Conservation (phyloP, 1,284 basidiomycete species). For the Inonotus hispidus region DNA sequence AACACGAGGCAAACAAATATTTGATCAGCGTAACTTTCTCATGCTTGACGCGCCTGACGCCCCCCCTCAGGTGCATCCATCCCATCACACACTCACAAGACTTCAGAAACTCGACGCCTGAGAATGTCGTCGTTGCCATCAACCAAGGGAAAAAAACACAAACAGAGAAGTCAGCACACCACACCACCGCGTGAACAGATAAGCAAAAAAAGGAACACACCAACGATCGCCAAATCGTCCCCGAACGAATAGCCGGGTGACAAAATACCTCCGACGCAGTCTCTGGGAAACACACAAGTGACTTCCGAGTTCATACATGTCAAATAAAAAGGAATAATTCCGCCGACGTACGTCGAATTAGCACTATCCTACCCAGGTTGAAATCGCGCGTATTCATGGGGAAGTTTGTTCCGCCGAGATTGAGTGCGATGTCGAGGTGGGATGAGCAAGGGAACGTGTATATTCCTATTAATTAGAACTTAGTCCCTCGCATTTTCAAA, state of each 20-base stretch:
- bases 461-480: conserved; percentile 33
- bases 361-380: conserved; percentile 49
- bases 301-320: not conserved
- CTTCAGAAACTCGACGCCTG: conserved; percentile 66
- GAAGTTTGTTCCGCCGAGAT: conserved; percentile 50
- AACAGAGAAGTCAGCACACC: not conserved
- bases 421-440: conserved; percentile 36
- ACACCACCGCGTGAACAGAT: not conserved
- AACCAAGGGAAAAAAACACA: not conserved
- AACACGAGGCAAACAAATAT: conserved; percentile 2
- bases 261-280: conserved; percentile 68
- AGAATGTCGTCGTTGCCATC: conserved; percentile 4
- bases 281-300: conserved; percentile 23
- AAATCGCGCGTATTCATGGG: conserved; percentile 54
- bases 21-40: conserved; percentile 12
- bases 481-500: not conserved
- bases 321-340: not conserved
- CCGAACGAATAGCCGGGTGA: conserved; percentile 44
- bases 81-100: conserved; percentile 42
- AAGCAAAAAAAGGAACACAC: conserved; percentile 24
- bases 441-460: conserved; percentile 47
- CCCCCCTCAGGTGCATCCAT: not conserved
- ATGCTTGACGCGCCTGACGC: not conserved
- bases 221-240: conserved; percentile 56
- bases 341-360: conserved; percentile 30